Evolutionary conservation across 306 rosid species (phyloP).

Genomic region (Prunus mume): DNA sequence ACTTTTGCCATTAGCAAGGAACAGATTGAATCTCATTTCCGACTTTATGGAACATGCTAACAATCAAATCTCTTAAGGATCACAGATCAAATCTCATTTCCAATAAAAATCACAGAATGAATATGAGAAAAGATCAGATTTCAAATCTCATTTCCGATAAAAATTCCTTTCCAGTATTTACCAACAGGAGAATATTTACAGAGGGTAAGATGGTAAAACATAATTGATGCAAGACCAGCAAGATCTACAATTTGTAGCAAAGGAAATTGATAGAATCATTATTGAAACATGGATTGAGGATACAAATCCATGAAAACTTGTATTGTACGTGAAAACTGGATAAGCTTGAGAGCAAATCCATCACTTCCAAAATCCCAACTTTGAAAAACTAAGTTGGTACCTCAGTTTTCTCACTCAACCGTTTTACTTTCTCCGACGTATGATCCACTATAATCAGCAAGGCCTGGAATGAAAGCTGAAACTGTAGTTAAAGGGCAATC

Average conservation of each 20-base stretch:
- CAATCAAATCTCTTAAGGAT: no score
- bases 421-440: conserved; percentile 16
- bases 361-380: conserved; percentile 22
- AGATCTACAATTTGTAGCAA: conserved; percentile 5
- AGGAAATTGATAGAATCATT: not conserved
- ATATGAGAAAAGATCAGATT: not conserved
- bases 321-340: conserved; percentile 29
- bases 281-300: not conserved
- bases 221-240: not conserved
- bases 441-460: conserved; percentile 17
- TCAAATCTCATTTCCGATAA: not conserved
- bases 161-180: not conserved
- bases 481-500: conserved; percentile 7
- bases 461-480: conserved; percentile 3
- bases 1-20: not conserved
- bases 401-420: conserved; percentile 25
- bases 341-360: conserved; percentile 11
- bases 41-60: no score
- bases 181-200: not conserved
- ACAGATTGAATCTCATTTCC: no score
- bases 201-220: not conserved
- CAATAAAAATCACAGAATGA: not conserved
- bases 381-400: conserved; percentile 15
- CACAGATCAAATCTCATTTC: no score
- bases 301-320: conserved; percentile 17